Conservation (phyloP, 2,329 filamentous ascomycete species). For the Monosporascus sp. region DNA sequence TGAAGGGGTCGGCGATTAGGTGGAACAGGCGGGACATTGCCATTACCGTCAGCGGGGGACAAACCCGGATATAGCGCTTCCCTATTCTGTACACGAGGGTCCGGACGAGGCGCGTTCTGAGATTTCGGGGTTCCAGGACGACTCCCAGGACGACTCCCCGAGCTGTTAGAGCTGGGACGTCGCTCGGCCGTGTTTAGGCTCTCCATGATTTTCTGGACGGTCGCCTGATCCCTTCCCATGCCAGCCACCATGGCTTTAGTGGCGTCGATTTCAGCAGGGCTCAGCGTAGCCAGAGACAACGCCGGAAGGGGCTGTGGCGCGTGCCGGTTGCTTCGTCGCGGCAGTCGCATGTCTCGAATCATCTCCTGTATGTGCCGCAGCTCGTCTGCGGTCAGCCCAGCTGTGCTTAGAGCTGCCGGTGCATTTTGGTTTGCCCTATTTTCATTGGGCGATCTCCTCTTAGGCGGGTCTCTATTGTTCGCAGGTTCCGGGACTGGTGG, state of each 20-base stretch:
- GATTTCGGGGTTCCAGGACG: too few species aligned
- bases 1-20: too few species aligned
- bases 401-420: not conserved
- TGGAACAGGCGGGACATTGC: too few species aligned
- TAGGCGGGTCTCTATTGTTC: too few species aligned
- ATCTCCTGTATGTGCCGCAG: not conserved
- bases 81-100: too few species aligned
- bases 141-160: too few species aligned
- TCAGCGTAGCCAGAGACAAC: not conserved
- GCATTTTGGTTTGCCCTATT: not conserved
- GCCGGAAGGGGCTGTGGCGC: not conserved
- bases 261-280: conserved; percentile 2
- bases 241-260: conserved; percentile 1
- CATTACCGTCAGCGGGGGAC: too few species aligned
- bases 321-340: not conserved
- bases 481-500: too few species aligned
- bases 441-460: not conserved
- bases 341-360: conserved; percentile 3
- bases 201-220: not conserved
- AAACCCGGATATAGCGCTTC: too few species aligned
- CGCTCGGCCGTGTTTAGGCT: conserved; percentile 1
- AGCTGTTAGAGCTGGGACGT: too few species aligned
- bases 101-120: too few species aligned
- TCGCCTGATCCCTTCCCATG: conserved; percentile 1
- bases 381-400: not conserved